These are phyloP conservation scores for Mycena alexandri DNA, from an alignment of 768 basidiomycete genomes.

Conservation along the genomic window DNA sequence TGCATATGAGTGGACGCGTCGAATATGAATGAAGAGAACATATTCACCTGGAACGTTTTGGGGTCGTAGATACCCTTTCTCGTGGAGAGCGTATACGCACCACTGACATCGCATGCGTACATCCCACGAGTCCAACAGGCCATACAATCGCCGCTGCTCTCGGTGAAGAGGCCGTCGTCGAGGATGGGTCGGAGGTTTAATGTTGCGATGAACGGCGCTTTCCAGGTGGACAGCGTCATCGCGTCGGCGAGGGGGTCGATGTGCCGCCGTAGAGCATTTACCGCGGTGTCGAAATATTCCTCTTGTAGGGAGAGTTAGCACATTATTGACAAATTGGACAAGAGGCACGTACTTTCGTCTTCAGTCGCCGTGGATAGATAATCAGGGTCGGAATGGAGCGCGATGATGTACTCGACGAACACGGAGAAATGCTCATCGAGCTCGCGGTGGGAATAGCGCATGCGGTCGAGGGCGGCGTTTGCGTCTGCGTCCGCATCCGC, in stretches of 20 bases:
- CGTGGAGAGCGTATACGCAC: constrained; percentile 29
- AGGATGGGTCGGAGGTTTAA: constrained; percentile 33
- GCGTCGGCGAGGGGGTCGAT: constrained; percentile 36
- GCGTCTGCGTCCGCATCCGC: constrained; percentile 31
- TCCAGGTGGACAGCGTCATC: constrained; percentile 33
- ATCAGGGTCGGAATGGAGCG: constrained; percentile 30
- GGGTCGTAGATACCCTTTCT: constrained; percentile 34
- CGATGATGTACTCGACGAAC: constrained; percentile 35
- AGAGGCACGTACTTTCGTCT: constrained; percentile 27
- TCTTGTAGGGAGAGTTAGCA: constrained; percentile 8
- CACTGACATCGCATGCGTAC: constrained; percentile 32
- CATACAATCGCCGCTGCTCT: constrained; percentile 30
- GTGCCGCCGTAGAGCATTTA: constrained; percentile 23
- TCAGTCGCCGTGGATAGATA: constrained; percentile 30
- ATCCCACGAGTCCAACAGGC: constrained; percentile 37
- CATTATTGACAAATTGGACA: not conserved
- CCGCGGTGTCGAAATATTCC: constrained; percentile 33
- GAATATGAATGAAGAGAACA: not conserved
- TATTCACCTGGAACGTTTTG: constrained; percentile 29
- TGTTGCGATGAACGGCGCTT: constrained; percentile 36
- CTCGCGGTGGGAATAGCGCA: constrained; percentile 35
- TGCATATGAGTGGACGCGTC: too few relatives aligned
- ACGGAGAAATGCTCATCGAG: constrained; percentile 36
- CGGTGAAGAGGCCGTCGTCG: constrained; percentile 21
- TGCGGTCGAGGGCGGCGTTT: constrained; percentile 28